Base-by-base conservation (phyloP, 352 stramenopile species). In the Pythium utonaiense region DNA sequence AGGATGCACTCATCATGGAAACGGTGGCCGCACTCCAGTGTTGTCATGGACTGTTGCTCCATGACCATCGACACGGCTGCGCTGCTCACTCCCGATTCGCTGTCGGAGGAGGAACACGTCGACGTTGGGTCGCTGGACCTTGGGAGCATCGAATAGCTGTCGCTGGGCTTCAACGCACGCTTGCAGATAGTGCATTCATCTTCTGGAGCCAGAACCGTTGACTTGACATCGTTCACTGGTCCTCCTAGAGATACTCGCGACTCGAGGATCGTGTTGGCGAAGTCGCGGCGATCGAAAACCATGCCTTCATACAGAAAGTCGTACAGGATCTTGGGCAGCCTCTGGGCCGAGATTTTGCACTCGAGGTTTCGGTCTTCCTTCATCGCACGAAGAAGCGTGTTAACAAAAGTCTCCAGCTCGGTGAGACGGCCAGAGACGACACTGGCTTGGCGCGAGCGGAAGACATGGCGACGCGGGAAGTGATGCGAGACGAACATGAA, bases 1-100 rank as follows among this genome's bases (percentile, higher is more conserved):
- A 95, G 65, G 53, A 95, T 95, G 64, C 85, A 95, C 56, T 95
- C 85, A 51, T 95, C 85, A 60, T 95, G 85, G 71, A 91, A 95
- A 45, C 81, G 83, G 64, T 95, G 85, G 16, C 85, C 81, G 50
- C 85, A 95, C 44, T 85, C 64, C 3, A 95, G 73, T 36, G 83
- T 91, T 24, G 85, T 92, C 24, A 94, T 64, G 33, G 78, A 80
- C 53, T 57, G 42, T 10, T 62, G 24, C 3, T 66, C 59, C 12
- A 54, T 49, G 21, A 64, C 36, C 13, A 77, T 69, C 51, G 67
- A 70, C 24, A 71, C 57, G 27, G 55, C 53, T 27, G 78, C 74
- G 22, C 74, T 68, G 25, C 52, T 70, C 66, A 38, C 57, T 34
- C 10, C 40, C 52, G n/a, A 31, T 7, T 61, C 60, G 6, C 2